Base-by-base conservation (phyloP, 371 early-diverging fungal genomes). In the Lichtheimia ramosa region DNA sequence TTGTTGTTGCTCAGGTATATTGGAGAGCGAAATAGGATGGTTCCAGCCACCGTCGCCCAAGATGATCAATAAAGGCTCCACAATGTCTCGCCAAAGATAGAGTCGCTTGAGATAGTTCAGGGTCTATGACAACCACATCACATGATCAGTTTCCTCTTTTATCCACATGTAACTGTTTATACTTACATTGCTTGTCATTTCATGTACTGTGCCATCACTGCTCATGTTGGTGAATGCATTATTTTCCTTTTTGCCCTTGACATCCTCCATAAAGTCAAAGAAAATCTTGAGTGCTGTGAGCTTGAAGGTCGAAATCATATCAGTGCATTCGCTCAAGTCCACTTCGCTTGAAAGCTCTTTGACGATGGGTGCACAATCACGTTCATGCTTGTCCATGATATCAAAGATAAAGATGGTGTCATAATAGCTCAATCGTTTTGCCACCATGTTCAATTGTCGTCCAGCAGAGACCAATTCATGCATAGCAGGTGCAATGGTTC, bases 181-280 rank as follows among this genome's bases (percentile, higher is more conserved):
- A 34, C 34, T 34, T 83, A 90, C 93, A 66, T 86, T 84, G 68
- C 88, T 90, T 0, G 93, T 90, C 61, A 91, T 69, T 66, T 95
- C 93, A 64, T 92, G 90, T 2, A 95, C 92, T 23, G 92, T 92
- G 61, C 92, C 95, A 69, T 95, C 95, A 23, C 70, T 78, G 42
- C 92, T 87, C 50, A 92, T 74, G 14, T 77, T 79, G 24, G 74
- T 69, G 23, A 72, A 75, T 27, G 67, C 60, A 43, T 66, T 66
- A 0, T 69, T 68, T 28, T 79, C 74, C 20, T 66, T 55, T 61
- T 65, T 69, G 13, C 73, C 78, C 23, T 77, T 64, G 16, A 90
- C 76, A 51, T 92, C 92, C n/a, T 88, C 88, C 64, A 86, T 74
- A 62, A 91, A 88, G 10, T 90, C 90, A 51, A 83, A 81, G 59